Conservation (phyloP, 257 asterid species). For the Fraxinus anomala region DNA sequence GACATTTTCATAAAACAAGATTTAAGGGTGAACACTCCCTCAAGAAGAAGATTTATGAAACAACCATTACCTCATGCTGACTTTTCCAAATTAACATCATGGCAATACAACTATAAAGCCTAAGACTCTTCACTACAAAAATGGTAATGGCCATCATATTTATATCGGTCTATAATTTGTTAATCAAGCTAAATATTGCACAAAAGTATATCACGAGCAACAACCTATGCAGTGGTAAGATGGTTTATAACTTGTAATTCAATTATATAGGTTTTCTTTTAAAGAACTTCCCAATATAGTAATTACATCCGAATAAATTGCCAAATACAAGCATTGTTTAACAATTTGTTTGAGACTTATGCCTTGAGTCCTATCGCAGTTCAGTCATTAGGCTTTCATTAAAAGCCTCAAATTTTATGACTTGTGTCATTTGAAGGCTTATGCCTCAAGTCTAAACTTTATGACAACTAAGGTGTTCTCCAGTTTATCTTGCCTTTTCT, state of each 20-base stretch:
- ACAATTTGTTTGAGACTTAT: background rate
- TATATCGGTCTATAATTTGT: background rate
- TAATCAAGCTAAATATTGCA: background rate
- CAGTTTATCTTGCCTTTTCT: no score
- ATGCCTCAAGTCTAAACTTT: background rate
- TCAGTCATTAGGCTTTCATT: background rate
- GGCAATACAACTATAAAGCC: background rate
- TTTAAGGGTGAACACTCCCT: background rate
- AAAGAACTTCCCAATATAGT: background rate
- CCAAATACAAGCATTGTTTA: background rate
- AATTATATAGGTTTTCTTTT: background rate
- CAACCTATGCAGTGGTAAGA: background rate
- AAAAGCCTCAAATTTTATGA: background rate
- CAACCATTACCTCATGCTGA: background rate
- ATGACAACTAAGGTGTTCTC: background rate
- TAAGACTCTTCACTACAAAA: background rate
- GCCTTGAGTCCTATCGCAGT: background rate
- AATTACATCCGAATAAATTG: background rate
- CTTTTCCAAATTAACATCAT: background rate
- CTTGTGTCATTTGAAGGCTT: background rate
- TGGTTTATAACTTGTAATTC: background rate
- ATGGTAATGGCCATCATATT: background rate
- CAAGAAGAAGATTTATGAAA: background rate
- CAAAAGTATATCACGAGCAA: background rate
- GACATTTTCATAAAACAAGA: background rate